These are phyloP conservation scores for Botryotinia convoluta DNA, from an alignment of 2,329 filamentous ascomycete genomes.

Conservation along the genomic window DNA sequence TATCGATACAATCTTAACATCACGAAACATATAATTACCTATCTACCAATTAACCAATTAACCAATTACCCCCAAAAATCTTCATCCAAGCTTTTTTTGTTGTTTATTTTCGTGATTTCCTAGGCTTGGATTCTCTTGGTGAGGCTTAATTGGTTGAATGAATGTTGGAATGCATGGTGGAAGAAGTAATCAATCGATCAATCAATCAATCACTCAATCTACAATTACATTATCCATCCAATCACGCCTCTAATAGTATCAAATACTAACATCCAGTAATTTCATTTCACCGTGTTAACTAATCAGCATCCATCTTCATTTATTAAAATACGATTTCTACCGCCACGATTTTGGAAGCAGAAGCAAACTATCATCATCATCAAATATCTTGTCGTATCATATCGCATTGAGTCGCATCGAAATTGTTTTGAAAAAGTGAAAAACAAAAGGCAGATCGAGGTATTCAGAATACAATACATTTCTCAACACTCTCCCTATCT, in stretches of 20 bases:
- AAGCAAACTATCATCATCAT: neutral
- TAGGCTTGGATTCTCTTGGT: neutral
- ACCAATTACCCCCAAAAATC: too few species aligned
- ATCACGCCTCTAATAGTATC: neutral
- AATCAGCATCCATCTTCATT: neutral
- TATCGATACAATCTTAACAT: too few species aligned
- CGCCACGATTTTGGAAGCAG: neutral
- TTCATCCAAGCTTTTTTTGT: too few species aligned
- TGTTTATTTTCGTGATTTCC: too few species aligned
- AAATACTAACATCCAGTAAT: neutral
- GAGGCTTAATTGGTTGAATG: neutral
- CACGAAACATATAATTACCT: too few species aligned
- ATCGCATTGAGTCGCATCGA: neutral
- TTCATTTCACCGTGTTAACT: neutral
- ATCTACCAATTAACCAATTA: too few species aligned
- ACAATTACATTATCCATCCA: neutral
- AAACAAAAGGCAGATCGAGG: neutral
- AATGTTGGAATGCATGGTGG: fast-evolving
- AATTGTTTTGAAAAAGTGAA: neutral
- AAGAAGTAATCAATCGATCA: neutral
- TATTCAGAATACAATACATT: neutral
- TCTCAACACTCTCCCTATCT: neutral
- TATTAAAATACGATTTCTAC: neutral
- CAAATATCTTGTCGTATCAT: neutral
- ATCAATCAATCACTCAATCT: neutral